Percentiles rank a stretch among this genome's conserved stretches.
Conservation (phyloP, 2,329 filamentous ascomycete genomes). For the Ophiostoma quercus region DNA sequence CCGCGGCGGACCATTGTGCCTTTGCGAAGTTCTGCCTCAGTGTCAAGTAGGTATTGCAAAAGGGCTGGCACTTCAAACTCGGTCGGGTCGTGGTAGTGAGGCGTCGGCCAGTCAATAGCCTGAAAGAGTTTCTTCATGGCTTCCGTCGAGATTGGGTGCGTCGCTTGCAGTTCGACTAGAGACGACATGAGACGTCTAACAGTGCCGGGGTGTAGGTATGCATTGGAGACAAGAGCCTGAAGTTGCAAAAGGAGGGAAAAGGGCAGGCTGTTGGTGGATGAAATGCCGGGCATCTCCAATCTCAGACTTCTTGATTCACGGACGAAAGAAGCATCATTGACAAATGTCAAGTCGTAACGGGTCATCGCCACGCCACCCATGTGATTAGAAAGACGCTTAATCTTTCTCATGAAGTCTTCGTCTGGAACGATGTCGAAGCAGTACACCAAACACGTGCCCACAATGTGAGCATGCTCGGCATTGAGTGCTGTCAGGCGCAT, state of each 20-base stretch:
- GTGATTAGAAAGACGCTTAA: conserved; percentile 31
- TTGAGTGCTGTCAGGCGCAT: conserved; percentile 33
- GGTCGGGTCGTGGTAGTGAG: conserved; percentile 41
- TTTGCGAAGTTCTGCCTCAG: conserved; percentile 36
- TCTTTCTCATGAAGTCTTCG: conserved; percentile 31
- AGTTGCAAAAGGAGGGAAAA: conserved; percentile 59
- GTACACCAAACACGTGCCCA: conserved; percentile 45
- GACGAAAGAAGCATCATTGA: background rate
- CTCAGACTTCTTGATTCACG: conserved; percentile 27
- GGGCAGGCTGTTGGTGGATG: conserved; percentile 37
- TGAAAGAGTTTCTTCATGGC: conserved; percentile 51
- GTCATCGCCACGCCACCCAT: conserved; percentile 31
- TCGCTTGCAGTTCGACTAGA: conserved; percentile 36
- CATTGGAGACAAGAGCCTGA: conserved; percentile 58
- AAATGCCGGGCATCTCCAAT: conserved; percentile 28
- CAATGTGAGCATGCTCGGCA: conserved; percentile 33
- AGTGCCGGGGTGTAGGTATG: conserved; percentile 52
- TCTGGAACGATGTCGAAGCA: conserved; percentile 33
- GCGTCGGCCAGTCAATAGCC: conserved; percentile 51
- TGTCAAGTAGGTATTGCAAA: conserved; percentile 36
- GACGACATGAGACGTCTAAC: conserved; percentile 44
- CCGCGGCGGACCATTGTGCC: conserved; percentile 24
- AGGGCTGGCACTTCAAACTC: conserved; percentile 41
- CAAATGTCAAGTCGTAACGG: conserved; percentile 26
- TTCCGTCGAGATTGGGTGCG: conserved; percentile 44